Base-by-base conservation (phyloP, 345 rosid genomes). In the Hibiscus mutabilis region DNA sequence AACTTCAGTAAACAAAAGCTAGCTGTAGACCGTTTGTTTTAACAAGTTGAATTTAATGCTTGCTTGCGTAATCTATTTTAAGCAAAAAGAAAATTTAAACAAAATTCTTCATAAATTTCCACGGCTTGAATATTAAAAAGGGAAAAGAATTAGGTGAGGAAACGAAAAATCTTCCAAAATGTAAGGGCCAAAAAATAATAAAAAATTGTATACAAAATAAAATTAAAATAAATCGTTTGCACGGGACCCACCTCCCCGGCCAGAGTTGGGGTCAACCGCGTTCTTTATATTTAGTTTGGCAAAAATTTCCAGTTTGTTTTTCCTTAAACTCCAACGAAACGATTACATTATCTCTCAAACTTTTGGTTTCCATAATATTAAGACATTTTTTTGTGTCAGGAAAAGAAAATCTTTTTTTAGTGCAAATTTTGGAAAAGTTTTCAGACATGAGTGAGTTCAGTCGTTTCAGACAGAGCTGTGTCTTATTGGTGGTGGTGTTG, bases 401-500 rank as follows among this genome's bases (percentile, higher is more conserved):
- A 40, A 63, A 29, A 49, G 18, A 49, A 14, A 5, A 49, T 14
- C 18, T 16, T 15, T 49, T 49, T 49, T 15, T 49, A 14, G 18
- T 16, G 52, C 19, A 24, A 46, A 22, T 15, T 66, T 42, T 4
- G 42, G 42, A 37, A 15, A 35, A 66, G 40, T 11, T 47, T 31
- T 6, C 44, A 73, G 46, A 24, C 52, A 73, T 77, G 76, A 69
- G 52, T 40, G 59, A 31, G 70, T 37, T 69, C 10, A 57, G 52
- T 21, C 15, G 49, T 55, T 35, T 37, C 42, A 37, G 42, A 37
- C 42, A 56, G 22, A 40, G 60, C 53, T 69, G 42, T 53, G n/a
- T 58, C 29, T 55, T 73, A 5, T n/a, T 24, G 73, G 59, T 78
- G 18, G 33, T 73, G 47, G 15, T 61, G 6, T 14, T 74, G 16